These are phyloP conservation scores for Xylaria sp. DNA, from an alignment of 2,329 filamentous ascomycete genomes.

Conservation along the genomic window DNA sequence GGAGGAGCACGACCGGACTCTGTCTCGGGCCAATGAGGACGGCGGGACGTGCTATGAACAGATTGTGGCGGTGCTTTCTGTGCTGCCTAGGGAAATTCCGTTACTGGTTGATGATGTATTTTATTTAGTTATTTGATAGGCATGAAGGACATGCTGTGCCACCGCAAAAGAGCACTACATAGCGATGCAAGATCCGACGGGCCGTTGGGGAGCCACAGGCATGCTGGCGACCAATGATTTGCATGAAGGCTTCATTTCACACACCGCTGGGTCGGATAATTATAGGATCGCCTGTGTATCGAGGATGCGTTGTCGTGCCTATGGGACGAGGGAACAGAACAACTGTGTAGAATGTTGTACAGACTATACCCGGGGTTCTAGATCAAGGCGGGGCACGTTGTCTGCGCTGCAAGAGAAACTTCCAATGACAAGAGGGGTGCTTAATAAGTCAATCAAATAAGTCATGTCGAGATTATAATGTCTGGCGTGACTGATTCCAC, in stretches of 20 bases:
- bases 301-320: neutral
- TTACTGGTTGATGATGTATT: slow-evolving; percentile 13
- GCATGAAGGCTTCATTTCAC: slow-evolving; percentile 19
- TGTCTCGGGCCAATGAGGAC: slow-evolving; percentile 13
- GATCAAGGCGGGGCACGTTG: neutral
- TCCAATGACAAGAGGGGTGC: neutral
- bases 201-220: neutral
- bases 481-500: slow-evolving; percentile 1
- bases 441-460: slow-evolving; percentile 5
- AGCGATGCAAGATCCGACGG: slow-evolving; percentile 14
- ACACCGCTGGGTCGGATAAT: neutral
- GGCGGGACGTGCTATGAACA: neutral
- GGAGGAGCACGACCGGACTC: slow-evolving; percentile 7
- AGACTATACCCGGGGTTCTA: neutral
- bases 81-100: slow-evolving; percentile 8
- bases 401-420: neutral
- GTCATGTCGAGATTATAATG: neutral
- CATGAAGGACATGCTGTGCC: slow-evolving; percentile 18
- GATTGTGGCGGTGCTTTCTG: slow-evolving; percentile 22
- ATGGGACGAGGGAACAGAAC: neutral
- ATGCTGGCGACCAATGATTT: slow-evolving; percentile 8
- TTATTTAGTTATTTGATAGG: neutral
- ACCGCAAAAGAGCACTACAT: slow-evolving; percentile 18
- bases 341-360: neutral
- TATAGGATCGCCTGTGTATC: neutral